A percentile compares a stretch with the other conserved stretches of the same genome.
Conservation (phyloP, 192 early-diverging fungal genomes). For the Mycoemilia scoparia region DNA sequence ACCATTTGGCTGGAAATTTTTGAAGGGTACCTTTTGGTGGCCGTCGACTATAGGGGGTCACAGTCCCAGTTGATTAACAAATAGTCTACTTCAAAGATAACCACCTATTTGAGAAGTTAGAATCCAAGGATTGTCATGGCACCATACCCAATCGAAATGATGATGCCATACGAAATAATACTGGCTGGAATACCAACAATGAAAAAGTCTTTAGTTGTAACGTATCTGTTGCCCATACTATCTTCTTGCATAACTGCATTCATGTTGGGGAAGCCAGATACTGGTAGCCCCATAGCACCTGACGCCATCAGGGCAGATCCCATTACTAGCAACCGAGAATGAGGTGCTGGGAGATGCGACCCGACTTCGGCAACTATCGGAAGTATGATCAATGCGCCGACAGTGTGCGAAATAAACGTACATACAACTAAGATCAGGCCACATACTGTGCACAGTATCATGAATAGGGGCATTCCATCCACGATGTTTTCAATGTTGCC, state of each 20-base stretch:
- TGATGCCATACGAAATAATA: constrained; percentile 44
- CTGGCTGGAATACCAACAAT: constrained; percentile 60
- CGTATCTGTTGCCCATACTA: constrained; percentile 63
- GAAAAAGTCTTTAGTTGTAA: constrained; percentile 69
- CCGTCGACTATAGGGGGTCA: too few relatives aligned
- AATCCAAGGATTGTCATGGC: constrained; percentile 45
- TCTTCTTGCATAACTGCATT: constrained; percentile 89
- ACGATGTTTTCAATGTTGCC: constrained; percentile 43
- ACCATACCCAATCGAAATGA: constrained; percentile 62
- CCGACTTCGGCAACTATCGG: constrained; percentile 86
- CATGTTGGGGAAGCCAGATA: constrained; percentile 95
- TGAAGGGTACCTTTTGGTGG: too few relatives aligned
- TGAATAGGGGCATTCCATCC: constrained; percentile 45
- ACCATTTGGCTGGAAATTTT: neutral
- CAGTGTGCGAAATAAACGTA: constrained; percentile 90
- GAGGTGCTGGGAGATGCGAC: constrained; percentile 53
- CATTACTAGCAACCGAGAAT: constrained; percentile 68
- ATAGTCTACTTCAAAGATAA: too few relatives aligned
- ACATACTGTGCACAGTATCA: constrained; percentile 56
- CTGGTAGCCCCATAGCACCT: constrained; percentile 79
- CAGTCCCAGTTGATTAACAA: too few relatives aligned
- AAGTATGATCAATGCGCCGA: constrained; percentile 86
- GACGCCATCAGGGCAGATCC: constrained; percentile 67
- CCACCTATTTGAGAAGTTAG: constrained; percentile 5
- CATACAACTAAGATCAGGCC: constrained; percentile 65